phyloP scores from a whole-genome alignment of 768 basidiomycete species.

The Boletus huronensis region DNA sequence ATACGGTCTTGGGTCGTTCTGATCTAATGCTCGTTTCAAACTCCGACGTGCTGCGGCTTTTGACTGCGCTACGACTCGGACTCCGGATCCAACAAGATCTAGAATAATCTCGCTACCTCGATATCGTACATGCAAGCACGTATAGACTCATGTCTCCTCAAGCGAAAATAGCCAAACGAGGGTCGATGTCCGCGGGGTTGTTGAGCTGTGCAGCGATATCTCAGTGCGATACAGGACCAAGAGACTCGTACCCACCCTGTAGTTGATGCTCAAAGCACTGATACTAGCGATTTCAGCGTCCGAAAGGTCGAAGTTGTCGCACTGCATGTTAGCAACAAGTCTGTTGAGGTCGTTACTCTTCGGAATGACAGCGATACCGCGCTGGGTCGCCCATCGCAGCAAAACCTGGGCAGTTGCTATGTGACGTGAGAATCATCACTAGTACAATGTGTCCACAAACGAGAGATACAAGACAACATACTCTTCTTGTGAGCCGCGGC shows the following conservation, averaged over 20 bases:
- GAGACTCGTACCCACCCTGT: conserved; percentile 47
- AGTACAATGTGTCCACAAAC: background rate
- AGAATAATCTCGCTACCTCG: background rate
- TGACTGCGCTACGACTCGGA: conserved; percentile 8
- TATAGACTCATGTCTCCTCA: conserved; percentile 31
- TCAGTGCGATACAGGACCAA: conserved; percentile 3
- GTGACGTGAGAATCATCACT: conserved; percentile 2
- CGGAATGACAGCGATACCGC: conserved; percentile 70
- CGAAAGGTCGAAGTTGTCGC: conserved; percentile 47
- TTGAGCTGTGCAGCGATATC: conserved; percentile 47
- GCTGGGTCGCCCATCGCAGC: conserved; percentile 77
- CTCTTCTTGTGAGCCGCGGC: conserved; percentile 54
- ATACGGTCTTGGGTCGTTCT: background rate
- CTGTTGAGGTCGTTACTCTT: conserved; percentile 53
- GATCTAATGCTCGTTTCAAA: conserved; percentile 35
- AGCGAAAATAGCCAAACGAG: conserved; percentile 66
- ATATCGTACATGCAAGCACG: background rate
- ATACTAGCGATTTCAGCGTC: conserved; percentile 57
- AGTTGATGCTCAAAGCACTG: conserved; percentile 54
- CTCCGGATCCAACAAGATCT: background rate
- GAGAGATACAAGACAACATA: conserved; percentile 21
- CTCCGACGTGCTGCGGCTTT: conserved; percentile 42
- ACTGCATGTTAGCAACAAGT: conserved; percentile 44
- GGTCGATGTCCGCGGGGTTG: conserved; percentile 65
- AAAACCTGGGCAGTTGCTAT: conserved; percentile 58